Evolutionary conservation across 495 filamentous ascomycete genomes (phyloP).

Genomic region (Evernia prunastri): DNA sequence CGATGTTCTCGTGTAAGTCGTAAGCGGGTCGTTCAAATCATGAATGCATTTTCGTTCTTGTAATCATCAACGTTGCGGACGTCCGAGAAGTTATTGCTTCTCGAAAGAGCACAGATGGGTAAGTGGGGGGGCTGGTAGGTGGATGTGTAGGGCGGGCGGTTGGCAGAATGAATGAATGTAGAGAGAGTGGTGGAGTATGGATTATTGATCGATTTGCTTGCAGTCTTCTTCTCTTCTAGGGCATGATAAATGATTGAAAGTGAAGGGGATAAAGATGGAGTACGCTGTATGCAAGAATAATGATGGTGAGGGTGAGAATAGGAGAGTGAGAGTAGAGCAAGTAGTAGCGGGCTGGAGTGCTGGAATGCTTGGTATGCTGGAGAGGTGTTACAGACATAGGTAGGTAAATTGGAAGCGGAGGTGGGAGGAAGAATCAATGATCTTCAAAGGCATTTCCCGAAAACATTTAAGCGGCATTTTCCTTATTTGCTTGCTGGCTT

Average conservation of each 20-base stretch:
- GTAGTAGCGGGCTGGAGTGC: no score
- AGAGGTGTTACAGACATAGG: no score
- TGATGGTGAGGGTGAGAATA: neutral
- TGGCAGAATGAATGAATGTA: neutral
- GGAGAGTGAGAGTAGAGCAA: neutral
- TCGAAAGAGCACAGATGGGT: neutral
- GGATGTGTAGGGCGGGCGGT: neutral
- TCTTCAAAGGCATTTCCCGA: neutral
- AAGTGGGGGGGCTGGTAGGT: neutral
- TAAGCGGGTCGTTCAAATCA: slow-evolving; percentile 20
- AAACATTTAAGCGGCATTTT: neutral
- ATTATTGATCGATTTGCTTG: no score
- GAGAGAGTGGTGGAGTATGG: no score
- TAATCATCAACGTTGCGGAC: neutral
- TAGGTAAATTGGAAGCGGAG: neutral
- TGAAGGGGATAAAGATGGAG: neutral
- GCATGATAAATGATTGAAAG: neutral
- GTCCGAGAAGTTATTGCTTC: neutral
- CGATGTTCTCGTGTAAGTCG: slow-evolving; percentile 12
- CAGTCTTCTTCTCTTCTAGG: neutral
- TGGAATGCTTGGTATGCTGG: no score
- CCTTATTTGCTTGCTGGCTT: neutral
- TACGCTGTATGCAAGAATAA: neutral
- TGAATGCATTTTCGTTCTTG: slow-evolving; percentile 14
- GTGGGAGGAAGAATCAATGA: neutral